These are phyloP conservation scores for Aureobasidium lini DNA, from an alignment of 2,329 filamentous ascomycete species.

Conservation along the genomic window DNA sequence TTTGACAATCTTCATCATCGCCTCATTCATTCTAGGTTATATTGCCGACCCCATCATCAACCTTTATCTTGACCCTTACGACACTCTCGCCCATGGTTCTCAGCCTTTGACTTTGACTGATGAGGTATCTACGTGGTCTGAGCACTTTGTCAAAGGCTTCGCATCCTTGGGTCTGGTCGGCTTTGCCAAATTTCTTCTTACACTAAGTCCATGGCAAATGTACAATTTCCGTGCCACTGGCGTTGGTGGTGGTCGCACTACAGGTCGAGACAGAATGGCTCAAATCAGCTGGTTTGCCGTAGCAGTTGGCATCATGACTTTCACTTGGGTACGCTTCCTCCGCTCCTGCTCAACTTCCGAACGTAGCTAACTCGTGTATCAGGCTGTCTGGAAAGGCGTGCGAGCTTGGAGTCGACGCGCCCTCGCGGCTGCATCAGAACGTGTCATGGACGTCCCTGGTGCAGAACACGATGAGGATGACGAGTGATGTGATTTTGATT, in stretches of 20 bases:
- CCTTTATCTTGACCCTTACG: constrained; percentile 69
- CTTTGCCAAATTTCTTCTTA: constrained; percentile 70
- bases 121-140: constrained; percentile 57
- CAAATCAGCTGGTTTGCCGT: constrained; percentile 75
- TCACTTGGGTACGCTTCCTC: constrained; percentile 58
- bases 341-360: background rate
- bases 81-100: constrained; percentile 27
- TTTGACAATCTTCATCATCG: constrained; percentile 58
- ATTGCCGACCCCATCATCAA: constrained; percentile 88
- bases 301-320: constrained; percentile 69
- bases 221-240: constrained; percentile 63
- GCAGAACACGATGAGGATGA: constrained; percentile 53
- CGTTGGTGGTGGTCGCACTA: constrained; percentile 48
- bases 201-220: constrained; percentile 68
- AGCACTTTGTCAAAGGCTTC: constrained; percentile 84
- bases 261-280: constrained; percentile 69
- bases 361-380: constrained; percentile 19
- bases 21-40: constrained; percentile 80
- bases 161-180: constrained; percentile 84
- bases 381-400: constrained; percentile 78
- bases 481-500: background rate
- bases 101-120: constrained; percentile 32
- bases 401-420: constrained; percentile 62
- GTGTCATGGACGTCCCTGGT: constrained; percentile 72
- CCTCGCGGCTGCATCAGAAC: constrained; percentile 71